Conservation (phyloP, 768 basidiomycete species). For the Kwoniella heveanensis region DNA sequence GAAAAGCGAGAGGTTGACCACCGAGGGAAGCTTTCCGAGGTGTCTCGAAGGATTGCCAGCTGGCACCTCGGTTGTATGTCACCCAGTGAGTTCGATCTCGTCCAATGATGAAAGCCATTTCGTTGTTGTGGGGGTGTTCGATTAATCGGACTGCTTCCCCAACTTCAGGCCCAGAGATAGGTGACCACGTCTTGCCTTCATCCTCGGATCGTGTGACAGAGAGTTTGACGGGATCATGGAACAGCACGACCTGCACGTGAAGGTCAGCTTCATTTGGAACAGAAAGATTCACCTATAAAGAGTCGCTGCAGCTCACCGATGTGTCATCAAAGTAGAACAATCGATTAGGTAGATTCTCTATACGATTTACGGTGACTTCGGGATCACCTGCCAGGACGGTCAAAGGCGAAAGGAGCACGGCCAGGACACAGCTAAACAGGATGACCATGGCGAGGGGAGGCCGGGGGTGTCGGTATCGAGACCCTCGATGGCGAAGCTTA, state of each 20-base stretch:
- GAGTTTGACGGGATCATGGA: conserved; percentile 72
- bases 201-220: conserved; percentile 77
- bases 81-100: conserved; percentile 76
- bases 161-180: conserved; percentile 61
- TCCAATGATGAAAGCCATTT: conserved; percentile 82
- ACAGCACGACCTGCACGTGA: conserved; percentile 66
- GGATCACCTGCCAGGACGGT: conserved; percentile 31
- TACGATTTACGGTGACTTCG: conserved; percentile 57
- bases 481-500: background rate
- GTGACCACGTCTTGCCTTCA: conserved; percentile 76
- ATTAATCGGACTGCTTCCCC: conserved; percentile 73
- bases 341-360: conserved; percentile 72
- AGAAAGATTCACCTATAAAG: too few relatives aligned
- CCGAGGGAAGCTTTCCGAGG: conserved; percentile 56
- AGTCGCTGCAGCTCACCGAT: conserved; percentile 68
- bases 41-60: conserved; percentile 80
- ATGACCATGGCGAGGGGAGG: background rate
- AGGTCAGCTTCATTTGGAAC: background rate
- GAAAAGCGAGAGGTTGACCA: conserved; percentile 78
- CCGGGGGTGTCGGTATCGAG: background rate
- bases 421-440: conserved; percentile 6
- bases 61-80: conserved; percentile 81
- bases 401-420: conserved; percentile 5
- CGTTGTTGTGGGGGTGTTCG: conserved; percentile 81
- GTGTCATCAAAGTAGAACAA: conserved; percentile 94